phyloP scores from a whole-genome alignment of 2,329 filamentous ascomycete genomes.

The Helminthosporium solani region DNA sequence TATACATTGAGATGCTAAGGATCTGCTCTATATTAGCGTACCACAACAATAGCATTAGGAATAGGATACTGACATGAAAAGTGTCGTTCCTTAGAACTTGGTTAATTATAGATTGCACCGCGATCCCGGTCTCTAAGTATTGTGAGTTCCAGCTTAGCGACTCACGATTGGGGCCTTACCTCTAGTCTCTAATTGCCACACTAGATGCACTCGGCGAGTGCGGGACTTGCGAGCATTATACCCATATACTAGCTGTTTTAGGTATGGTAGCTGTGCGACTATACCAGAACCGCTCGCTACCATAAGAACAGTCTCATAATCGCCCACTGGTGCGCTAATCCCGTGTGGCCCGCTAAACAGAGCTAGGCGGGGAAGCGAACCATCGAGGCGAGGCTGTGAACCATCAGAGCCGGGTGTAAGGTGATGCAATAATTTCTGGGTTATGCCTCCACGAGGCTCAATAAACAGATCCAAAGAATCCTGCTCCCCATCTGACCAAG shows the following conservation, averaged over 20 bases:
- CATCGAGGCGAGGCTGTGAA: conserved; percentile 3
- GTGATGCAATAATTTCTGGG: conserved; percentile 3
- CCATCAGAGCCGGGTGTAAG: background rate
- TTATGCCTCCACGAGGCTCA: conserved; percentile 5
- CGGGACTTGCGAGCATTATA: conserved; percentile 10
- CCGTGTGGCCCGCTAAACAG: conserved; percentile 10
- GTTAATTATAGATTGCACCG: conserved; percentile 10
- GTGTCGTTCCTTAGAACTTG: conserved; percentile 8
- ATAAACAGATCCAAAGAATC: conserved; percentile 11
- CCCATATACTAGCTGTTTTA: conserved; percentile 12
- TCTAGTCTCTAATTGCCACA: conserved; percentile 12
- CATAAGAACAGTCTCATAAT: conserved; percentile 13
- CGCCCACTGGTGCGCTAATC: conserved; percentile 4
- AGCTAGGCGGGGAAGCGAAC: conserved; percentile 10
- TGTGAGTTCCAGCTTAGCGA: conserved; percentile 5
- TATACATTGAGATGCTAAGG: conserved; percentile 12
- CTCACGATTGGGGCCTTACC: conserved; percentile 5
- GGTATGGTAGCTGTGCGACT: conserved; percentile 10
- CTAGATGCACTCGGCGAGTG: conserved; percentile 10
- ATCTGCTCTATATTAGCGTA: conserved; percentile 12
- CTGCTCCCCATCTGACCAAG: conserved; percentile 9
- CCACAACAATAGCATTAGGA: conserved; percentile 7
- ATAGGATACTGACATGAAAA: conserved; percentile 8
- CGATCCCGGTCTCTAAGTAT: conserved; percentile 9
- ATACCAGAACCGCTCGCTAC: conserved; percentile 10